Evolutionary conservation across 345 rosid species (phyloP).

Genomic region (Microcos paniculata): DNA sequence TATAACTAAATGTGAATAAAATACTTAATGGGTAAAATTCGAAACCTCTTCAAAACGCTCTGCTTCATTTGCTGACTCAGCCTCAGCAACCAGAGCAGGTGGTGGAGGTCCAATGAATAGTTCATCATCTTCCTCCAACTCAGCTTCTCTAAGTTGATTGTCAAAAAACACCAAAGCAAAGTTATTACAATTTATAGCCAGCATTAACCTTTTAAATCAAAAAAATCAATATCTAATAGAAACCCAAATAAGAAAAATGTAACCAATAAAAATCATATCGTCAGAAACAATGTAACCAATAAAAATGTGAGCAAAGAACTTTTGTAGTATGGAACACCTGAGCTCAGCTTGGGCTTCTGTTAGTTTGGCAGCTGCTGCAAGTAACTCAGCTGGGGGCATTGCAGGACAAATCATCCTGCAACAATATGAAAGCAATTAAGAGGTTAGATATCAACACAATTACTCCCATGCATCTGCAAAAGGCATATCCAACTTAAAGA

Average conservation of each 20-base stretch:
- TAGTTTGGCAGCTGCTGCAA: constrained; percentile 93
- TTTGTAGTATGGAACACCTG: constrained; percentile 37
- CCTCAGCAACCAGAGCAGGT: constrained; percentile 90
- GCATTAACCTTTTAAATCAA: not conserved
- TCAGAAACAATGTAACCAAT: not conserved
- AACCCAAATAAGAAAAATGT: not conserved
- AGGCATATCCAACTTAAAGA: not conserved
- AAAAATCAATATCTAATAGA: not conserved
- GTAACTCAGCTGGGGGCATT: constrained; percentile 91
- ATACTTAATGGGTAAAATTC: constrained; percentile 15
- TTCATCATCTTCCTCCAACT: constrained; percentile 78
- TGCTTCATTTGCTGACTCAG: constrained; percentile 85
- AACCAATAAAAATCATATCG: not conserved
- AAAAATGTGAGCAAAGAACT: not conserved
- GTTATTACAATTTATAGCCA: not conserved
- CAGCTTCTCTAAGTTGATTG: constrained; percentile 64
- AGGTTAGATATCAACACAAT: not conserved
- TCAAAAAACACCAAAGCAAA: constrained; percentile 2
- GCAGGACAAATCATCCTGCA: constrained; percentile 85
- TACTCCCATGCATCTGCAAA: not conserved
- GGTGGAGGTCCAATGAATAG: constrained; percentile 89
- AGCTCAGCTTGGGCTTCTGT: constrained; percentile 93
- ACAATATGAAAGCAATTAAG: constrained; percentile 14
- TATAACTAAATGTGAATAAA: constrained; percentile 5
- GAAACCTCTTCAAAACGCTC: constrained; percentile 94